These are phyloP conservation scores for Cryptococcus jaspeensis DNA, from an alignment of 1,284 basidiomycete genomes.

Conservation along the genomic window DNA sequence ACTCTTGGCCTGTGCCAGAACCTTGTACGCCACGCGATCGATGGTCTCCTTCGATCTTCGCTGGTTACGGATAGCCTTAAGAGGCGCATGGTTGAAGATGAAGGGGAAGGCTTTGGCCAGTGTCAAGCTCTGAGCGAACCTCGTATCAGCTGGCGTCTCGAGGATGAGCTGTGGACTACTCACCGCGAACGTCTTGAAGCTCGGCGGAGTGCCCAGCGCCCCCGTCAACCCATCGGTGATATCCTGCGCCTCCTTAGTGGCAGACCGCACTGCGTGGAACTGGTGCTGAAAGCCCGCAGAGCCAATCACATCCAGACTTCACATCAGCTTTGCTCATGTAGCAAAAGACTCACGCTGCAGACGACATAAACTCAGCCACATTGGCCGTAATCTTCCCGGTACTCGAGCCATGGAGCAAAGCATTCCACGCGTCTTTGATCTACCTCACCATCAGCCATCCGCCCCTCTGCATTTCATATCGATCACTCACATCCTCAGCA, in stretches of 20 bases:
- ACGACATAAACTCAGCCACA: constrained; percentile 6
- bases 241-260: not conserved
- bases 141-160: no score
- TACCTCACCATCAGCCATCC: not conserved
- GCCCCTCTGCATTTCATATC: not conserved
- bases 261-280: constrained; percentile 1
- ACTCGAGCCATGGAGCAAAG: not conserved
- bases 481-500: not conserved
- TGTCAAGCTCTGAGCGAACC: not conserved
- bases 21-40: constrained; percentile 4
- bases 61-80: constrained; percentile 7
- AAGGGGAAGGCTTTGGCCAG: constrained; percentile 6
- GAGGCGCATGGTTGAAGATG: constrained; percentile 7
- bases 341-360: constrained; percentile 1
- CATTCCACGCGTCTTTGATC: constrained; percentile 1
- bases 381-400: not conserved
- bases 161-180: no score
- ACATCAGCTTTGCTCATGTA: not conserved
- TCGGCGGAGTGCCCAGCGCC: not conserved
- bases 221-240: constrained; percentile 2
- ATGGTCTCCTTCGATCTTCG: constrained; percentile 3
- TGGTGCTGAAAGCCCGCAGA: constrained; percentile 1
- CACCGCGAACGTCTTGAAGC: not conserved
- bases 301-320: constrained; percentile 4
- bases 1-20: not conserved